phyloP scores from a whole-genome alignment of 192 early-diverging fungal species.

The Podila clonocystis region DNA sequence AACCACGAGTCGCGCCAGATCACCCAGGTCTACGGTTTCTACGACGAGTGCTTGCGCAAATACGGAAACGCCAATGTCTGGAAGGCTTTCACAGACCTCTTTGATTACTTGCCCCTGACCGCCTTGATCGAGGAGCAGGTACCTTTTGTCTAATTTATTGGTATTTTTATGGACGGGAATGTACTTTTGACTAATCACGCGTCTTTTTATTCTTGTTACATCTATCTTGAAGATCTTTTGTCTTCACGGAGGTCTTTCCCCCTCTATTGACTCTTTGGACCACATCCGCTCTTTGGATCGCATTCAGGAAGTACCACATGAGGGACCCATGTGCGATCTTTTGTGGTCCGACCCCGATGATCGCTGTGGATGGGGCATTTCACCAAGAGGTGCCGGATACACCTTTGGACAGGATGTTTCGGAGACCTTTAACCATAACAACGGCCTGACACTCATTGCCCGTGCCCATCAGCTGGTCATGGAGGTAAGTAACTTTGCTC shows the following conservation, averaged over 20 bases:
- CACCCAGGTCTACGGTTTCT: slow-evolving; percentile 99
- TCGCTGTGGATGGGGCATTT: slow-evolving; percentile 89
- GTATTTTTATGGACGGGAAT: background rate
- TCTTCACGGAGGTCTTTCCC: slow-evolving; percentile 97
- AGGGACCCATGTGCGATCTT: slow-evolving; percentile 90
- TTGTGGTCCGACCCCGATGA: slow-evolving; percentile 92
- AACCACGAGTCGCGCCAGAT: slow-evolving; percentile 99
- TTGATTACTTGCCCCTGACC: slow-evolving; percentile 96
- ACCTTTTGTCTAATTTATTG: background rate
- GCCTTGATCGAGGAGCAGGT: slow-evolving; percentile 96
- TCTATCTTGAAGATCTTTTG: slow-evolving; percentile 82
- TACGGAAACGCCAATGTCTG: slow-evolving; percentile 99
- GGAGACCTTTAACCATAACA: slow-evolving; percentile 92
- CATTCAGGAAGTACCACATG: slow-evolving; percentile 91
- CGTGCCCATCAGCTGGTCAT: slow-evolving; percentile 94
- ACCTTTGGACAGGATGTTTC: slow-evolving; percentile 92
- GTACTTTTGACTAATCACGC: background rate
- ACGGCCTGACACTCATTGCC: slow-evolving; percentile 96
- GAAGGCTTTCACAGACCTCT: slow-evolving; percentile 97
- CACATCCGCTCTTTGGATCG: slow-evolving; percentile 96
- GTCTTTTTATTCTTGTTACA: background rate
- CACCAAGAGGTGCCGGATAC: slow-evolving; percentile 87
- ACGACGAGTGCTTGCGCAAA: slow-evolving; percentile 98
- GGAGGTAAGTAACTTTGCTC: slow-evolving; percentile 61
- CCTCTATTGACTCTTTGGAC: slow-evolving; percentile 95